Evolutionary conservation across 176 grass and related monocot species (phyloP), one percentile per base, ranked within the genome.

Genomic region (Pontederia crassipes): DNA sequence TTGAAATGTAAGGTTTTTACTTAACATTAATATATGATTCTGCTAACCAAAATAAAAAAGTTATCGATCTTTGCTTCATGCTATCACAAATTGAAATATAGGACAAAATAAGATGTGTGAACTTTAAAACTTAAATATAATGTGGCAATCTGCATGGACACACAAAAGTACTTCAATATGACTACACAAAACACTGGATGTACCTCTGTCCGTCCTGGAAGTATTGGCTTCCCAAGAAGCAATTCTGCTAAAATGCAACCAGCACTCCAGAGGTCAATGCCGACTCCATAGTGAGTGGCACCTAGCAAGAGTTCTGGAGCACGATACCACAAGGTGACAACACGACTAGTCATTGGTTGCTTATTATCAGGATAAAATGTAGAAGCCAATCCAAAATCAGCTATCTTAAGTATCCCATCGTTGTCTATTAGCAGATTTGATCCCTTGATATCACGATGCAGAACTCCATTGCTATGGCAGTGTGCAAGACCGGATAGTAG

Each of bases 401-500:
- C 76, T 59, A 85, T 76, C 53, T 79, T 85, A 56, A 85, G 82
- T 12, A 66, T 46, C 17, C 82, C 77, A 61, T 76, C 76, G 20
- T 85, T 80, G 72, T 79, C 67, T n/a, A 85, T 10, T 15, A 85
- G 71, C 56, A 84, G 52, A 66, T 84, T 84, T 26, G 81, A 84
- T 35, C 76, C 46, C 52, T 84, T 84, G 45, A 84, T 72, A 62
- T 84, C 81, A 17, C 81, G 72, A 65, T 84, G 81, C 26, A 84
- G 65, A 27, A 84, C 54, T 11, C 81, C 81, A 14, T 50, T 52
- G 26, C 54, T 67, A 55, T 84, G 81, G 47, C 75, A 79, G 24
- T 84, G 81, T 29, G 70, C 76, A 17, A 84, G 71, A 50, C 81
- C 81, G 16, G 46, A 54, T 9, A 84, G 69, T 9, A 84, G 67